phyloP scores from a whole-genome alignment of 2,329 filamentous ascomycete genomes.

The Neurospora sp. region DNA sequence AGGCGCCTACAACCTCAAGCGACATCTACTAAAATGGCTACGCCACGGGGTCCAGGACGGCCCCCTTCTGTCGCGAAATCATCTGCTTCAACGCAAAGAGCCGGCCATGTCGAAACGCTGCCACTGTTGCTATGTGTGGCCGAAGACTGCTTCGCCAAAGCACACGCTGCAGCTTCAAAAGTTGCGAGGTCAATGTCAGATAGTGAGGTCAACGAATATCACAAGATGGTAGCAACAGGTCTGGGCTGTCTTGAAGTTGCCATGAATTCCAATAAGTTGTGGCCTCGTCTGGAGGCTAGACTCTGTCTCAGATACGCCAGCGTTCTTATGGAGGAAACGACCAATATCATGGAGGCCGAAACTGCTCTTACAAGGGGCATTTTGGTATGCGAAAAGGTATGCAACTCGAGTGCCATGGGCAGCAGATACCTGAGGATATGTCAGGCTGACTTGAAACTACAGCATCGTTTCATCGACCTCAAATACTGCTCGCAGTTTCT shows the following conservation, averaged over 20 bases:
- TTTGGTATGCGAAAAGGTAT: slow-evolving; percentile 53
- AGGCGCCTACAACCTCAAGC: slow-evolving; percentile 9
- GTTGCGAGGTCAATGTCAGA: slow-evolving; percentile 41
- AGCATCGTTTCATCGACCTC: slow-evolving; percentile 53
- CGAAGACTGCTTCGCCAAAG: slow-evolving; percentile 65
- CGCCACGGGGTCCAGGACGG: slow-evolving; percentile 15
- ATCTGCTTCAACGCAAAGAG: slow-evolving; percentile 30
- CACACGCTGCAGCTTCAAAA: slow-evolving; percentile 43
- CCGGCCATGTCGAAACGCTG: slow-evolving; percentile 38
- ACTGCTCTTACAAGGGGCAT: slow-evolving; percentile 63
- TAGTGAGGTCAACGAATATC: slow-evolving; percentile 52
- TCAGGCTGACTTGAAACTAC: slow-evolving; percentile 8
- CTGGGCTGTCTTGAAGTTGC: slow-evolving; percentile 64
- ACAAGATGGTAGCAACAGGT: slow-evolving; percentile 62
- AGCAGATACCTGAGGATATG: background rate
- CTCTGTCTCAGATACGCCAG: slow-evolving; percentile 63
- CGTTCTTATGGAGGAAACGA: slow-evolving; percentile 64
- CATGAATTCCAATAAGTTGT: slow-evolving; percentile 49
- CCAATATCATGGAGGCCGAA: slow-evolving; percentile 65
- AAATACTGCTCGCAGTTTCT: slow-evolving; percentile 73
- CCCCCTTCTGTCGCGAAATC: slow-evolving; percentile 21
- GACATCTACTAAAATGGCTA: slow-evolving; percentile 7
- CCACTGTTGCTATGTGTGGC: slow-evolving; percentile 60
- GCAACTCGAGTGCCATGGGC: slow-evolving; percentile 19
- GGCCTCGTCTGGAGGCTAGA: slow-evolving; percentile 58